Conservation (phyloP, 768 basidiomycete species). For the Mrakia frigida region DNA sequence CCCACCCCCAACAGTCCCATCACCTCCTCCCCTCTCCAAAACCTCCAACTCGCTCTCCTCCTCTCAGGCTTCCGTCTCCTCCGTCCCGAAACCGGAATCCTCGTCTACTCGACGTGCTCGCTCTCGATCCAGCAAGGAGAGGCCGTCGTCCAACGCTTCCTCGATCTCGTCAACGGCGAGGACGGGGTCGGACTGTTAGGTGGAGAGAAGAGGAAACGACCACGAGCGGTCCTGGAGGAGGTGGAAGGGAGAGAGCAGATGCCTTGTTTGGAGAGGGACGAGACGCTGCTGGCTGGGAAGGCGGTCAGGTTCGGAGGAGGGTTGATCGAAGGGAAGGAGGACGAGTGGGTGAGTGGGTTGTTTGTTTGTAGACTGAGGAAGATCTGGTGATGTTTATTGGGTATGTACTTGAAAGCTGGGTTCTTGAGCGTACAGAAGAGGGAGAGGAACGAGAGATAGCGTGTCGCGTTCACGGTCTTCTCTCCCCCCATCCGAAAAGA, state of each 20-base stretch:
- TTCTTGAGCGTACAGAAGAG: too few relatives aligned
- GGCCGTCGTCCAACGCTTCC: slow-evolving; percentile 61
- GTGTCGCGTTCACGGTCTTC: too few relatives aligned
- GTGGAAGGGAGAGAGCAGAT: slow-evolving; percentile 22
- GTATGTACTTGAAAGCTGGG: too few relatives aligned
- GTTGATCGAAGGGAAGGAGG: slow-evolving; percentile 25
- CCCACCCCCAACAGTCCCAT: background rate
- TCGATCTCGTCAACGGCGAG: slow-evolving; percentile 16
- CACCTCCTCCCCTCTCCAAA: slow-evolving; percentile 1
- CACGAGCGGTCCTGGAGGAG: slow-evolving; percentile 19
- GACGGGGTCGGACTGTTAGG: background rate
- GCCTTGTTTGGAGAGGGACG: slow-evolving; percentile 19
- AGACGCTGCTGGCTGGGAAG: slow-evolving; percentile 16
- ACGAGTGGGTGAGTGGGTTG: slow-evolving; percentile 31
- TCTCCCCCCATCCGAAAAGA: too few relatives aligned
- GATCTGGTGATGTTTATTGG: background rate
- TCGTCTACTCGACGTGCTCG: slow-evolving; percentile 99
- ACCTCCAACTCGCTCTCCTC: slow-evolving; percentile 28
- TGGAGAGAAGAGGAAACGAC: background rate
- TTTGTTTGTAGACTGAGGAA: slow-evolving; percentile 29
- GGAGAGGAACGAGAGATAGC: too few relatives aligned
- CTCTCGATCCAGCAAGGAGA: slow-evolving; percentile 96
- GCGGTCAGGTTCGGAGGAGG: slow-evolving; percentile 24
- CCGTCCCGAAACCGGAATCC: slow-evolving; percentile 63
- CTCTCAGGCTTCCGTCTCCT: slow-evolving; percentile 51